Evolutionary conservation across 208 protist genomes (phyloP), one percentile per base, ranked within the genome.

Genomic region (Endotrypanum monterogeii): DNA sequence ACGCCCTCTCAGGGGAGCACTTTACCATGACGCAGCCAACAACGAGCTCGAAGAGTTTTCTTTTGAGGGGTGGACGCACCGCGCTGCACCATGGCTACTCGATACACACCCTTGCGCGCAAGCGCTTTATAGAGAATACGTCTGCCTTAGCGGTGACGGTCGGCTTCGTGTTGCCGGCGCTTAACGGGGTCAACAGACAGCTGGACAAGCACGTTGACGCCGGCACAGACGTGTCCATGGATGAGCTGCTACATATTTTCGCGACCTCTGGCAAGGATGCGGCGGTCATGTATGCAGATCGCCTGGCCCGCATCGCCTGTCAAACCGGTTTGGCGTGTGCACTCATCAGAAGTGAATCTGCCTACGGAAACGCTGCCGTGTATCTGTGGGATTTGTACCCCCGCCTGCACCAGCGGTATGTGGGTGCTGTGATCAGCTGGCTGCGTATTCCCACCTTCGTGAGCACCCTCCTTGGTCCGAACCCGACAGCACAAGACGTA

Each of bases 351-450:
- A 78, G 55, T n/a, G 56, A 87, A 23, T 87, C 66, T 0, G 57
- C 73, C n/a, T 88, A 82, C 61, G 61, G 71, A 23, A 82, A 89
- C 65, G 83, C 73, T 39, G 82, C 88, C 0, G 89, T 96, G 16
- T 93, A 89, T 65, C 76, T 94, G 35, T 96, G 89, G 88, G 89
- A 96, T 57, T 54, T 92, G 2, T 92, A 93, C 75, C 91, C 89
- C 2, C 84, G 84, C 51, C 72, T 93, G 50, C 85, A 92, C 73
- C 83, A 91, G n/a, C 75, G 83, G 62, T 93, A 93, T 71, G 35
- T 92, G 32, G 81, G 83, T 3, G 79, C 89, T 5, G 18, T 93
- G 12, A 62, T 91, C 25, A 16, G 41, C 4, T 63, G 73, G 50
- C 73, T 96, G n/a, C 77, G 68, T n/a, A 73, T 94, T 39, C 91